These are phyloP conservation scores for Colletotrichum sp. DNA, from an alignment of 2,329 filamentous ascomycete species.

Conservation along the genomic window DNA sequence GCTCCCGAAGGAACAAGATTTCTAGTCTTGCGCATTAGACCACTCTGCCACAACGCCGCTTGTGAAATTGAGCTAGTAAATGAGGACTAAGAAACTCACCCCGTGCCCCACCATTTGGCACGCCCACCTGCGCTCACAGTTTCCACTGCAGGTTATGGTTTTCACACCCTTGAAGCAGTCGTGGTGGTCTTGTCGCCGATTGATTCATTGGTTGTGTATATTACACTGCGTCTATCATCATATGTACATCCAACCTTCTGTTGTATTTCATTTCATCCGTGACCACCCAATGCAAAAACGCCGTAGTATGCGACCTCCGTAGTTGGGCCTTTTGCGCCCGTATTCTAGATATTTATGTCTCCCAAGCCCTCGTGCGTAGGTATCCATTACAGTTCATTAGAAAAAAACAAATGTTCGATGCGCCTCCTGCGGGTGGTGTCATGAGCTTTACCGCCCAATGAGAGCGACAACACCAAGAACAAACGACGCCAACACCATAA, in stretches of 20 bases:
- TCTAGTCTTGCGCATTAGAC: slow-evolving; percentile 22
- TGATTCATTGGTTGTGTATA: neutral
- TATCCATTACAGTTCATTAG: neutral
- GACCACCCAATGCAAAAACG: slow-evolving; percentile 1
- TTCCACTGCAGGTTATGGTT: neutral
- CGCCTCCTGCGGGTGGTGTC: neutral
- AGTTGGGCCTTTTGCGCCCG: neutral
- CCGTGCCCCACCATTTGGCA: neutral
- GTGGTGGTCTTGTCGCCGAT: neutral
- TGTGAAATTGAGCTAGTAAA: rapidly evolving
- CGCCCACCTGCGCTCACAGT: neutral
- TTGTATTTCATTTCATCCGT: neutral
- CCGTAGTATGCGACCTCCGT: slow-evolving; percentile 3
- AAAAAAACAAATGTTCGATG: neutral
- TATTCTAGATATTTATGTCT: neutral
- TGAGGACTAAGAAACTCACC: too few species aligned
- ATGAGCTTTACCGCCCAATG: slow-evolving; percentile 1
- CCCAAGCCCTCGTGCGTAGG: neutral
- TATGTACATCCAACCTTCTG: neutral
- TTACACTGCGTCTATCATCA: neutral
- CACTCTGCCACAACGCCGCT: slow-evolving; percentile 19
- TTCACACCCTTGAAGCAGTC: neutral
- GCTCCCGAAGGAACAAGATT: slow-evolving; percentile 22
- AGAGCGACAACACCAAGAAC: slow-evolving; percentile 23
- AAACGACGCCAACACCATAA: slow-evolving; percentile 30